Evolutionary conservation across 257 asterid genomes (phyloP), one percentile per base, ranked within the genome.

Genomic region (Primulina huaijiensis): DNA sequence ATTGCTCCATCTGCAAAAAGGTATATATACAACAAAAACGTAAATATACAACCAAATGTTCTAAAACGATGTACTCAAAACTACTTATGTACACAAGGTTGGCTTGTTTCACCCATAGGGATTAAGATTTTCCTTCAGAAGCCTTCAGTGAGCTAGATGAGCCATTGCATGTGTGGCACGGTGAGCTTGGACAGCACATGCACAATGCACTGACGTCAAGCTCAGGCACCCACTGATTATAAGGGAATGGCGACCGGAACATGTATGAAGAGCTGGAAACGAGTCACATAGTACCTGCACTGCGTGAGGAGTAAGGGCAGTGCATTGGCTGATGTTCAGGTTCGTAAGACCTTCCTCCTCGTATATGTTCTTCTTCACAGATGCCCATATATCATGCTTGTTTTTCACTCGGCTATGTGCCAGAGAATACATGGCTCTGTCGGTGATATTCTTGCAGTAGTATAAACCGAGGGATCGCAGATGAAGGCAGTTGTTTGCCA

Each of bases 201-300:
- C 95, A 6, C 97, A 94, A 77, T 86, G 99, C 68, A 89, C 99
- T 0, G 97, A 89, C 0, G 96, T 89, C 37, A 91, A 68, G 79
- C 69, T 91, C 75, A 94, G 87, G 72, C 99, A 94, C 60, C 99
- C 99, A 38, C 97, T 94, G 25, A 89, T 91, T 14, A 89, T 91
- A 52, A 94, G 95, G 20, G 97, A 94, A 43, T 91, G 97, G 5
- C 89, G 89, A 7, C 80, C 97, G 0, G 96, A 83, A 75, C 99
- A 94, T 0, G 99, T 94, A 56, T 91, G 99, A 37, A 94, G 95
- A 25, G 97, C 87, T 0, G 99, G 99, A 69, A 85, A 94, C 0
- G 96, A 87, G 81, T 94, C 97, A n/a, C 99, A 94, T 0, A 94
- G 78, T 0, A 96, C 97, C 85, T 94, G 99, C 14, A 94, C 99